These are phyloP conservation scores for Phoma sp. DNA, from an alignment of 2,329 filamentous ascomycete genomes.

Conservation along the genomic window DNA sequence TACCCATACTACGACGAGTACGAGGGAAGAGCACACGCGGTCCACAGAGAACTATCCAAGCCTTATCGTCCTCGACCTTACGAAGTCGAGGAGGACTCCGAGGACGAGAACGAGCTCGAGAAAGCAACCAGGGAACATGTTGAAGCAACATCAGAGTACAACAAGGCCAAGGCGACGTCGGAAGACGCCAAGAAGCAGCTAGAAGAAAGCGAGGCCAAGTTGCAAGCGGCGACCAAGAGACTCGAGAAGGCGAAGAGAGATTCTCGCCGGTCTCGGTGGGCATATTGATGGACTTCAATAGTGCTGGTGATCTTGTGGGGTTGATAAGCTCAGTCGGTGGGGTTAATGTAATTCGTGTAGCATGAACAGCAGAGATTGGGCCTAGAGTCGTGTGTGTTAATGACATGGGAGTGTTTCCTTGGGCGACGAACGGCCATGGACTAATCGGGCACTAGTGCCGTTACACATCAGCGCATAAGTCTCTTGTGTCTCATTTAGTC, in stretches of 20 bases:
- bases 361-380: too few species aligned
- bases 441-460: too few species aligned
- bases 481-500: too few species aligned
- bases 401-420: too few species aligned
- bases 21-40: background rate
- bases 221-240: background rate
- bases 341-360: too few species aligned
- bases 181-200: constrained; percentile 1
- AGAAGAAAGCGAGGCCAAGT: constrained; percentile 5
- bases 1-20: background rate
- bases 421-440: too few species aligned
- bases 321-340: too few species aligned
- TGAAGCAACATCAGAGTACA: background rate
- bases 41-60: background rate
- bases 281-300: background rate
- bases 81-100: background rate
- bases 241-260: background rate
- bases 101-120: background rate
- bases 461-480: too few species aligned
- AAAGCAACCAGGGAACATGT: constrained; percentile 2
- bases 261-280: background rate
- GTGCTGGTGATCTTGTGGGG: background rate
- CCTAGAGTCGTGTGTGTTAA: too few species aligned
- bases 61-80: background rate
- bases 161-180: constrained; percentile 2